Conservation (phyloP, 2,329 filamentous ascomycete species). For the Phoma sp. region DNA sequence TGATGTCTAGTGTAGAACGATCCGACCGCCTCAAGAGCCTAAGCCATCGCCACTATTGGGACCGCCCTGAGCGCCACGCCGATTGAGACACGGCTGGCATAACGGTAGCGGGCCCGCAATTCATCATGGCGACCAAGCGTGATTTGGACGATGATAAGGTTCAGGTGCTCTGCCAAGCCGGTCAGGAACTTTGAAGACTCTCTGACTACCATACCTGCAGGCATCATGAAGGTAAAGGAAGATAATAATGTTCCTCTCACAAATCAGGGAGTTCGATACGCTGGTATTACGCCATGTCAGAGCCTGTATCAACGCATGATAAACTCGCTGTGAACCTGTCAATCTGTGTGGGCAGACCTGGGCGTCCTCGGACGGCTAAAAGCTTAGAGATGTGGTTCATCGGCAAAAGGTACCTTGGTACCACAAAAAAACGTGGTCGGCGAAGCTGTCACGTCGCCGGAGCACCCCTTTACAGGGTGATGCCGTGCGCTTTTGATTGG, state of each 20-base stretch:
- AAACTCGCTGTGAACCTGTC: background rate
- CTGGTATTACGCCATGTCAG: background rate
- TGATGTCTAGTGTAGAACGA: conserved; percentile 2
- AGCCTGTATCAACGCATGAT: background rate
- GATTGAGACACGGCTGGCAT: conserved; percentile 9
- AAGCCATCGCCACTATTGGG: conserved; percentile 13
- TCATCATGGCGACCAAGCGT: conserved; percentile 5
- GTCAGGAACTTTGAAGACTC: background rate
- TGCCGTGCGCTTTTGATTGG: background rate
- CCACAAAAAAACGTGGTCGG: conserved; percentile 1
- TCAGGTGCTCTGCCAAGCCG: conserved; percentile 1
- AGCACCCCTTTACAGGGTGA: background rate
- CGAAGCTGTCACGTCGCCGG: conserved; percentile 8
- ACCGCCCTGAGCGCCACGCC: conserved; percentile 9
- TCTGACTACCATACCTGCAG: background rate
- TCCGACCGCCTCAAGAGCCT: conserved; percentile 1
- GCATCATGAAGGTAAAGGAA: background rate
- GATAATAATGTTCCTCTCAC: background rate
- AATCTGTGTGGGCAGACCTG: background rate
- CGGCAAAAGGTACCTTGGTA: conserved; percentile 7
- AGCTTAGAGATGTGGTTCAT: conserved; percentile 7
- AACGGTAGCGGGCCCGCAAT: conserved; percentile 7
- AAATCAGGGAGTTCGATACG: background rate
- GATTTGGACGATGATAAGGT: conserved; percentile 9
- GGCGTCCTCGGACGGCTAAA: conserved; percentile 4